A percentile compares a stretch with the other conserved stretches of the same genome.
phyloP scores from a whole-genome alignment of 108 stramenopile genomes.

The Cylindrotheca fusiformis region DNA sequence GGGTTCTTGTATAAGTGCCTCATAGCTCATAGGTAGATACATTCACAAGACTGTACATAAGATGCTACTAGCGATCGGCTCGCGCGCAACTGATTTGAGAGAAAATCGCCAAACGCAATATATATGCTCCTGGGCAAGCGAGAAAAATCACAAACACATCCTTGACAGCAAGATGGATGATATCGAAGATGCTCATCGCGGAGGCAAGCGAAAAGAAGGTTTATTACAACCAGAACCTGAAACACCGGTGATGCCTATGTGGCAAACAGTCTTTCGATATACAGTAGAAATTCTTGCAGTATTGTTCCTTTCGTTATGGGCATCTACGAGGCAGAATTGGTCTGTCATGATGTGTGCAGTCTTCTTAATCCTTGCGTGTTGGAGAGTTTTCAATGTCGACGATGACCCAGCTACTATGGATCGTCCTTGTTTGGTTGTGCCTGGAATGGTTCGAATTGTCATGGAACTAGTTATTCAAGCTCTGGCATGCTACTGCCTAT shows the following conservation, averaged over 20 bases:
- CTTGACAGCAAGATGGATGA: background rate
- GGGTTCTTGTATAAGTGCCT: too few species aligned
- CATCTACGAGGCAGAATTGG: background rate
- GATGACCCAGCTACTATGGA: background rate
- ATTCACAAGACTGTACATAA: too few species aligned
- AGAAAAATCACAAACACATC: too few species aligned
- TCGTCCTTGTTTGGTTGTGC: background rate
- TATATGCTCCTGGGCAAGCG: too few species aligned
- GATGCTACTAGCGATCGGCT: too few species aligned
- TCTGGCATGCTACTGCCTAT: background rate
- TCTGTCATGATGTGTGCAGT: background rate
- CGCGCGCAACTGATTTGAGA: too few species aligned
- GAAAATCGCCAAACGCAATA: too few species aligned
- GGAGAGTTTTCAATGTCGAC: background rate
- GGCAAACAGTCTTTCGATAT: background rate
- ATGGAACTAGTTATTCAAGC: background rate
- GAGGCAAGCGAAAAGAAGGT: background rate
- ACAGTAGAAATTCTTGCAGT: background rate
- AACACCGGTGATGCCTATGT: background rate
- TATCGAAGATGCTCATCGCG: background rate
- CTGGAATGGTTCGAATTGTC: background rate
- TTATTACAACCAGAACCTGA: background rate
- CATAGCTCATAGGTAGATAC: too few species aligned
- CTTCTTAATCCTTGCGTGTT: background rate
- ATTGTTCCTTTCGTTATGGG: background rate